These are phyloP conservation scores for Rhodosporidiobolus odoratus DNA, from an alignment of 768 basidiomycete species.

Conservation along the genomic window DNA sequence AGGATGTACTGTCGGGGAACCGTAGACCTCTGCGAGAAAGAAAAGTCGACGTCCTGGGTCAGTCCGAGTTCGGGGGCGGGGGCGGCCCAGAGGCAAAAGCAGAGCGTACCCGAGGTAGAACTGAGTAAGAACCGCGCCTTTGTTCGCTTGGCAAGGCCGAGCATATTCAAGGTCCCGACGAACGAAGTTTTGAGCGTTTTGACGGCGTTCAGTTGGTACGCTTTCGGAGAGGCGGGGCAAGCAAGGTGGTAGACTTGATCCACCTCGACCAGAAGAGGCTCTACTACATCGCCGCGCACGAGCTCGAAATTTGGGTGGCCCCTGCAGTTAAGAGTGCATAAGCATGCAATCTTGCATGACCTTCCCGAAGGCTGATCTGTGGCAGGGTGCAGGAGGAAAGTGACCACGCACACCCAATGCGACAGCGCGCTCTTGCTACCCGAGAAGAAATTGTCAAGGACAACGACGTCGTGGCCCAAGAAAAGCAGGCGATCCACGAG, in stretches of 20 bases:
- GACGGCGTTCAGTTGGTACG: conserved; percentile 91
- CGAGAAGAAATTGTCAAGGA: conserved; percentile 98
- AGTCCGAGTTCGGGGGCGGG: background rate
- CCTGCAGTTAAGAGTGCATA: conserved; percentile 46
- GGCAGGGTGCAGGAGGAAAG: background rate
- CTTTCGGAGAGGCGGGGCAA: conserved; percentile 60
- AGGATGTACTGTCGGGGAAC: conserved; percentile 96
- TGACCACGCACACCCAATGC: conserved; percentile 62
- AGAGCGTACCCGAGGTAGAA: conserved; percentile 77
- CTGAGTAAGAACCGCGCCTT: conserved; percentile 95
- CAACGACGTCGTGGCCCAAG: conserved; percentile 72
- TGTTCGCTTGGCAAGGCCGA: conserved; percentile 91
- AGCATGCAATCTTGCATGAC: no score
- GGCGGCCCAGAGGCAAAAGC: conserved; percentile 1
- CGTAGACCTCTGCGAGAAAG: conserved; percentile 75
- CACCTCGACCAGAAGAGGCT: conserved; percentile 97
- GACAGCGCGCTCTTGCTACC: conserved; percentile 94
- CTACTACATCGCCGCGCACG: conserved; percentile 93
- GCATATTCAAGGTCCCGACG: conserved; percentile 97
- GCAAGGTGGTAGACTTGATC: conserved; percentile 94
- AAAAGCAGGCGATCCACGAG: conserved; percentile 95
- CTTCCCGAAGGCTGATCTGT: no score
- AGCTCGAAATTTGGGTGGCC: conserved; percentile 99
- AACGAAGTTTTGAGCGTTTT: conserved; percentile 99
- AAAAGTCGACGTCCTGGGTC: background rate